These are phyloP conservation scores for Neurospora discreta DNA, from an alignment of 495 filamentous ascomycete genomes.

Conservation along the genomic window DNA sequence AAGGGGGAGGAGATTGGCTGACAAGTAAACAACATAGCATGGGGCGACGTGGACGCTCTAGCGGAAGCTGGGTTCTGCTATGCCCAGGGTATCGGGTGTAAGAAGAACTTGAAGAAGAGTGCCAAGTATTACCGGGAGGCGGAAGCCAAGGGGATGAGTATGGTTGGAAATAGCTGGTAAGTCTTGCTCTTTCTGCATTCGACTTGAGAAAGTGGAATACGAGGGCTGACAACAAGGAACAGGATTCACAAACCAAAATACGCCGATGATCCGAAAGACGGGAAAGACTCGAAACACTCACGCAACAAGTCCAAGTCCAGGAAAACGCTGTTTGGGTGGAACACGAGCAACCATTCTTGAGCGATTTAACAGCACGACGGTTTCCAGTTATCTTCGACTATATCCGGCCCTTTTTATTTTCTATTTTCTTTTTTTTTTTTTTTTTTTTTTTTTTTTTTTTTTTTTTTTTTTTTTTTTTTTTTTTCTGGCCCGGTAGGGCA, in stretches of 20 bases:
- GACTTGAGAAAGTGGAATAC: background rate
- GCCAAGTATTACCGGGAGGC: slow-evolving; percentile 84
- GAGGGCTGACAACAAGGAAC: background rate
- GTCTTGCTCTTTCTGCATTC: slow-evolving; percentile 15
- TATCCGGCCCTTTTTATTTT: too few relatives aligned
- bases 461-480: too few relatives aligned
- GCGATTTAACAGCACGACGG: background rate
- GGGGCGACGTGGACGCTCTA: slow-evolving; percentile 95
- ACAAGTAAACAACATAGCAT: slow-evolving; percentile 34
- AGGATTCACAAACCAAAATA: slow-evolving; percentile 97
- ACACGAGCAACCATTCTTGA: slow-evolving; percentile 1
- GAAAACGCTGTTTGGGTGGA: slow-evolving; percentile 32
- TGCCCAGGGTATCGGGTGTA: slow-evolving; percentile 72
- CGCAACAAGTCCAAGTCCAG: slow-evolving; percentile 36
- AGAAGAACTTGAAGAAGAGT: slow-evolving; percentile 92
- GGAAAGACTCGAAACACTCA: slow-evolving; percentile 20
- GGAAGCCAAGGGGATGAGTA: slow-evolving; percentile 85
- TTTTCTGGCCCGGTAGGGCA: background rate
- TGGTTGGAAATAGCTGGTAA: slow-evolving; percentile 97
- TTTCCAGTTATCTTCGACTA: background rate
- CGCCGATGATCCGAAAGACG: slow-evolving; percentile 44
- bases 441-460: too few relatives aligned
- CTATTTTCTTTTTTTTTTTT: too few relatives aligned
- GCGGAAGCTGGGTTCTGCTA: slow-evolving; percentile 84
- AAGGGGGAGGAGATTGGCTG: slow-evolving; percentile 4